These are phyloP conservation scores for Trichosporon faecale DNA, from an alignment of 1,284 basidiomycete genomes.

Conservation along the genomic window DNA sequence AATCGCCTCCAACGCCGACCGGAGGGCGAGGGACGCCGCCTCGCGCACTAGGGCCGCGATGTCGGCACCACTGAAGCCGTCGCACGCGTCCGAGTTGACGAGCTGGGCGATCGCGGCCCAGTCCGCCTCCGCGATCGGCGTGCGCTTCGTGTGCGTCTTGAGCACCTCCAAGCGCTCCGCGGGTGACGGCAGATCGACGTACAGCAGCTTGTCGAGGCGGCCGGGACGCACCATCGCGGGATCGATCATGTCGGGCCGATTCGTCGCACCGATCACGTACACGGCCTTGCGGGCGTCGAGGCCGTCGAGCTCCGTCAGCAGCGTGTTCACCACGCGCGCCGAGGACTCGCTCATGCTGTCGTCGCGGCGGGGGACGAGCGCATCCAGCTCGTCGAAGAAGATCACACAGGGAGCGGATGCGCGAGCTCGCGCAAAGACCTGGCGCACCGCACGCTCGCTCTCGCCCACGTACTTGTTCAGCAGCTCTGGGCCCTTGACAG, in stretches of 20 bases:
- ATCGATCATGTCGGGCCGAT: slow-evolving; percentile 98
- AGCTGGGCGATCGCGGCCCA: slow-evolving; percentile 45
- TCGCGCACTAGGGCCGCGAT: slow-evolving; percentile 81
- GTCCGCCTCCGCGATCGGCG: slow-evolving; percentile 62
- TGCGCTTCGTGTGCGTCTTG: slow-evolving; percentile 65
- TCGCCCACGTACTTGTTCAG: slow-evolving; percentile 97
- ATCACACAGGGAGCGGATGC: slow-evolving; percentile 96
- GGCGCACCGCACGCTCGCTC: slow-evolving; percentile 89
- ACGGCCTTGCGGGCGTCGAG: slow-evolving; percentile 85
- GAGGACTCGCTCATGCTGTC: slow-evolving; percentile 92
- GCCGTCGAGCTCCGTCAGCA: slow-evolving; percentile 93
- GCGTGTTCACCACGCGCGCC: slow-evolving; percentile 94
- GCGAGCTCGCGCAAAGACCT: slow-evolving; percentile 96
- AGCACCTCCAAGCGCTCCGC: slow-evolving; percentile 82
- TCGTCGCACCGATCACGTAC: slow-evolving; percentile 95
- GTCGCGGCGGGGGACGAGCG: slow-evolving; percentile 88
- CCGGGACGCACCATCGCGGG: slow-evolving; percentile 98
- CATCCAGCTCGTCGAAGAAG: slow-evolving; percentile 99
- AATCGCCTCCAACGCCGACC: slow-evolving; percentile 65
- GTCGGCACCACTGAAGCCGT: slow-evolving; percentile 87
- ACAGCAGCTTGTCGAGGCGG: slow-evolving; percentile 90
- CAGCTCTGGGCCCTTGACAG: slow-evolving; percentile 93
- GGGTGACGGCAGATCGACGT: slow-evolving; percentile 82
- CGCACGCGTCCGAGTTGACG: slow-evolving; percentile 59
- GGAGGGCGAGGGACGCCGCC: slow-evolving; percentile 80